Base-by-base conservation (phyloP, 2,329 filamentous ascomycete species). In the Fusarium tricinctum region DNA sequence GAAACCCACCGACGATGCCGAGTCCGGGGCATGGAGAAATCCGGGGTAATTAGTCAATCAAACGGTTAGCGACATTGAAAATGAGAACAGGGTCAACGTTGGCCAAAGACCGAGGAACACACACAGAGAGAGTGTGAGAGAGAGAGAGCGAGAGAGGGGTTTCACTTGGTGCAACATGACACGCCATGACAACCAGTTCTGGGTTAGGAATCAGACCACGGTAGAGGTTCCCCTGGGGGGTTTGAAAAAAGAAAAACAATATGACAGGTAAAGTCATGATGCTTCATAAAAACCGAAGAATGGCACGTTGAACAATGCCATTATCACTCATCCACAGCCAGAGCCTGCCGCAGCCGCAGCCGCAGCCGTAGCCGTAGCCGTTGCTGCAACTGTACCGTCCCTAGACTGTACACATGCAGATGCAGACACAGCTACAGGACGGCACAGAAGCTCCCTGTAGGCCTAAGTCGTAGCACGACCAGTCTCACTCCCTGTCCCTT, bases 201-300 rank as follows among this genome's bases (percentile, higher is more conserved):
- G 40, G 54, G 33, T 46, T 54, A 54, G 48, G n/a, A 15, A 35
- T 54, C 40, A 53, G 50, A 26, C 28, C 28, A 61, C 53, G 30
- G 33, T 22, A 35, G 35, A 45, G 46, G 28, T n/a, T 10, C 17
- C 33, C 14, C 13, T 8, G 33, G 14, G 32, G 32, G 38, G n/a
- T 32, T 59, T 40, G 46, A 58, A 44, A 22, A 35, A 26, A 26
- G 8, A 26, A 10, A 8, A 58, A 38, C 32, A 44, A 63, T 49
- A 58, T 67, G 63, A 63, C 63, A 66, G 42, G 63, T 66, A 66
- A 67, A 50, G 13, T 57, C 39, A 22, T 63, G 42, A 57, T 55
- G 19, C 42, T n/a, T 50, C 32, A 45, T 22, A 33, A 35, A 35
- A 52, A 61, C 23, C 28, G 15, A n/a, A 15, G 20, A 52, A 55